Base-by-base conservation (phyloP, 1,139 yeast genomes). In the Blastobotrys buckinghamii region DNA sequence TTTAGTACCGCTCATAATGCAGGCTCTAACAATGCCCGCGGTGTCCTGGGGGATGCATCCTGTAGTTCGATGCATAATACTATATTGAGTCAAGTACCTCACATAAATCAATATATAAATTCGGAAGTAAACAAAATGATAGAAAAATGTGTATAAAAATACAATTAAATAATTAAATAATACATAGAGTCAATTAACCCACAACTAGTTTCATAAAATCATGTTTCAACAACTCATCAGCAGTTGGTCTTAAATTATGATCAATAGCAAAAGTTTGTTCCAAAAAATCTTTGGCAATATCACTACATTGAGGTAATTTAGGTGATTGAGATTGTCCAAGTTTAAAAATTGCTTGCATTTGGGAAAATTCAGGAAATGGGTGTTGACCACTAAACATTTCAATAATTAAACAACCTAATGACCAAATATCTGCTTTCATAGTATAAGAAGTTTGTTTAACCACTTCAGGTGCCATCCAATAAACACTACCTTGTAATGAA, bases 391-490 rank as follows among this genome's bases (percentile, higher is more conserved):
- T 87, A 62, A 85, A 85, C 97, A 90, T 90, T 65, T 90, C 97
- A 29, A 90, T 82, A 17, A 89, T 78, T 30, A 90, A 75, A 65
- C 97, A 88, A 17, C 99, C 99, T 47, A 92, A 68, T 0, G 95
- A 86, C 96, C 96, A 88, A 12, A 88, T 85, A 65, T 88, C 96
- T 0, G 94, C 96, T 67, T 85, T 88, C 45, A 80, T 79, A 59
- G 87, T 86, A 65, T 88, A 88, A 1, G 84, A 75, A 17, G 84
- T 84, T 64, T 92, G 97, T 63, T 90, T 79, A 39, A 92, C 92
- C 20, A 92, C 98, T 65, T 92, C 98, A 0, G 98, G 98, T 0
- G 98, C 98, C 99, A 94, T 94, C 99, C 99, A 94, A 65, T 90
- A 94, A 0, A 98, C 98, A 0, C 98, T 94, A 5, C 99, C 99